phyloP scores from a whole-genome alignment of 2,329 filamentous ascomycete genomes.

The Akanthomyces dipterigenus region DNA sequence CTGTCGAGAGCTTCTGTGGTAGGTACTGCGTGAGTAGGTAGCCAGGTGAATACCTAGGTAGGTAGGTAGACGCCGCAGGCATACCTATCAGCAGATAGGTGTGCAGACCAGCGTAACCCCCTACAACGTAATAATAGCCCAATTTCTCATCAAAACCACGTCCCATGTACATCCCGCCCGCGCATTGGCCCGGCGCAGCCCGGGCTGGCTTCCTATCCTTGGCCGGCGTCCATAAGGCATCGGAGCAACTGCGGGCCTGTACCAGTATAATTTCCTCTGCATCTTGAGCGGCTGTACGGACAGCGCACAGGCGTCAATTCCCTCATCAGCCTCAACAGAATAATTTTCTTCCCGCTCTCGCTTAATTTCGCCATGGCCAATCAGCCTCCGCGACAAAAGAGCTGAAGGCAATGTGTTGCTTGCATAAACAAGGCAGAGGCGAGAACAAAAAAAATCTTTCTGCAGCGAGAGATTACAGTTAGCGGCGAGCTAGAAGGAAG shows the following conservation, averaged over 20 bases:
- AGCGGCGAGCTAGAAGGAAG: neutral
- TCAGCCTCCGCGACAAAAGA: neutral
- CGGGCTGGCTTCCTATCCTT: neutral
- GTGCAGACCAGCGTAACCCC: neutral
- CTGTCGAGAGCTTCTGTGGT: neutral
- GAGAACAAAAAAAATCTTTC: neutral
- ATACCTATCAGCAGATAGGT: neutral
- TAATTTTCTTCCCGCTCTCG: neutral
- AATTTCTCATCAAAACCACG: neutral
- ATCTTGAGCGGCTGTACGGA: neutral
- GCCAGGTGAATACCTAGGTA: no score
- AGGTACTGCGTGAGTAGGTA: no score
- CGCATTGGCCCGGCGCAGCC: slow-evolving; percentile 3
- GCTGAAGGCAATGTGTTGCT: neutral
- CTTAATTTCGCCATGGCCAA: no score
- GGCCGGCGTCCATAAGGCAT: neutral
- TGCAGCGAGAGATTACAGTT: neutral
- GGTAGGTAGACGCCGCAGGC: no score
- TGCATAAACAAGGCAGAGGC: neutral
- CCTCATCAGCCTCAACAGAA: neutral
- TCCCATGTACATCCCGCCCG: neutral
- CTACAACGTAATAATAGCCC: neutral
- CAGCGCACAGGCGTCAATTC: neutral
- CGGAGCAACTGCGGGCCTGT: neutral
- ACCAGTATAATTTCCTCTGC: neutral